Evolutionary conservation across 2,329 filamentous ascomycete genomes (phyloP).

Genomic region (Phialophora verrucosa): DNA sequence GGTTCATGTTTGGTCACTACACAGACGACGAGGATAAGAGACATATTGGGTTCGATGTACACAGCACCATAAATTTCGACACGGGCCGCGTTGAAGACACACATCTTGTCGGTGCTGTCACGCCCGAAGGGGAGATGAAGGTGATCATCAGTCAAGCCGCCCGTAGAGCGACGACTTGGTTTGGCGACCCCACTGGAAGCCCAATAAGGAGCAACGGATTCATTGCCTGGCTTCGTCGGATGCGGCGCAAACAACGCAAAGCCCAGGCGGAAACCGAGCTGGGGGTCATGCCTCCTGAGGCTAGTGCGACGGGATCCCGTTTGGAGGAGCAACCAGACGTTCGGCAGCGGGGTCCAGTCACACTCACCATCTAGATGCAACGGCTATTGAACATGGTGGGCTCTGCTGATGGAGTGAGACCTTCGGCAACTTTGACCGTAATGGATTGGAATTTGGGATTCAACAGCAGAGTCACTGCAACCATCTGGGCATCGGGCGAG

Average conservation of each 20-base stretch:
- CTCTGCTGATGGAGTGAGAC: not conserved
- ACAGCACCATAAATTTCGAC: conserved; percentile 4
- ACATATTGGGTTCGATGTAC: conserved; percentile 21
- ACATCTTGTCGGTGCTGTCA: conserved; percentile 1
- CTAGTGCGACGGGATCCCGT: conserved; percentile 6
- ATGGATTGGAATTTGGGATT: not conserved
- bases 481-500: not conserved
- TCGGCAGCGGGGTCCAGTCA: conserved; percentile 6
- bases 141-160: not conserved
- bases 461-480: not conserved
- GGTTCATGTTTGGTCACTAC: conserved; percentile 21
- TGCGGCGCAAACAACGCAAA: not conserved
- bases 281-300: not conserved
- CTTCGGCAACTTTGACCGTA: not conserved
- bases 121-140: conserved; percentile 10
- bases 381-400: not conserved
- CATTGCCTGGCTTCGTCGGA: conserved; percentile 9
- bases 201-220: conserved; percentile 8
- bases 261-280: not conserved
- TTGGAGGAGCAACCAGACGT: conserved; percentile 7
- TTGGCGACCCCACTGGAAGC: not conserved
- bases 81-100: conserved; percentile 9
- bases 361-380: not conserved
- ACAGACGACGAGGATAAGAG: conserved; percentile 9
- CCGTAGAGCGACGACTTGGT: conserved; percentile 1